Conservation (phyloP, 1,284 basidiomycete genomes). For the Pseudozyma thailandica region DNA sequence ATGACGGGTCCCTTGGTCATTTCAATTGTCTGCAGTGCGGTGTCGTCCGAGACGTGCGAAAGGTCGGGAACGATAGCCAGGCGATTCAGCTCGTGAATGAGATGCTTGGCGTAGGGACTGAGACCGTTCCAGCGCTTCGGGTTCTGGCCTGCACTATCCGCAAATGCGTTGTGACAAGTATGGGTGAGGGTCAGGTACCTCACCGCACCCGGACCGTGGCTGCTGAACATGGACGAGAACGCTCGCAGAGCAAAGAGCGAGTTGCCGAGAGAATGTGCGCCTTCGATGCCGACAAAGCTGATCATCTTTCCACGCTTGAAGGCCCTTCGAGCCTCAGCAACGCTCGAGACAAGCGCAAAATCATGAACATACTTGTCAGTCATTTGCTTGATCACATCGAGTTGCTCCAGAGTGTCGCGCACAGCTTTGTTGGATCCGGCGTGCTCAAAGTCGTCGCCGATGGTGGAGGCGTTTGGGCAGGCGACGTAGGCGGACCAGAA, state of each 20-base stretch:
- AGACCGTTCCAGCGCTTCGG: conserved; percentile 42
- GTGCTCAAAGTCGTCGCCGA: conserved; percentile 40
- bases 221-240: conserved; percentile 20
- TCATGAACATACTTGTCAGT: conserved; percentile 27
- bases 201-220: conserved; percentile 15
- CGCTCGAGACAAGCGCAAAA: conserved; percentile 24
- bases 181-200: conserved; percentile 49
- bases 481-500: conserved; percentile 52
- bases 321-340: conserved; percentile 30
- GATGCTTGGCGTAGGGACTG: conserved; percentile 26
- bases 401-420: conserved; percentile 43
- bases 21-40: conserved; percentile 37
- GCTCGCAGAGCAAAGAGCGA: conserved; percentile 29
- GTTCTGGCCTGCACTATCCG: conserved; percentile 33
- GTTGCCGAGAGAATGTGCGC: conserved; percentile 50
- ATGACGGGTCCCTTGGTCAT: conserved; percentile 39
- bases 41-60: conserved; percentile 43
- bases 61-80: conserved; percentile 49
- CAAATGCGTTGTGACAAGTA: conserved; percentile 48
- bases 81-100: conserved; percentile 42
- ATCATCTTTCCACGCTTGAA: conserved; percentile 58
- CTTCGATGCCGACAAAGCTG: conserved; percentile 50
- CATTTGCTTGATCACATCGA: conserved; percentile 49
- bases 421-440: conserved; percentile 28
- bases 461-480: conserved; percentile 26